phyloP scores from a whole-genome alignment of 2,329 filamentous ascomycete genomes.

The Aureobasidium mangrovei region DNA sequence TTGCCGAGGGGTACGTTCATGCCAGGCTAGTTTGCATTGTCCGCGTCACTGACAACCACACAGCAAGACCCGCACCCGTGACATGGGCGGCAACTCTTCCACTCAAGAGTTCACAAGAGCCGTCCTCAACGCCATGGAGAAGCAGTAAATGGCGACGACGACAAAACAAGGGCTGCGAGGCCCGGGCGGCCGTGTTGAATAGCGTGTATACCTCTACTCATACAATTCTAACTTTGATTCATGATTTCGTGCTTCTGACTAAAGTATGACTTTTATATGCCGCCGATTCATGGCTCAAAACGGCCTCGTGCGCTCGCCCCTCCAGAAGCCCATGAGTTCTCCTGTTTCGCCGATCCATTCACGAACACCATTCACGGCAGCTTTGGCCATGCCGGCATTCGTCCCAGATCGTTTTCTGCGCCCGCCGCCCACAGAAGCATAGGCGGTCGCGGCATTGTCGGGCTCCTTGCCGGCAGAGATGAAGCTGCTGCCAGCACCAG shows the following conservation, averaged over 20 bases:
- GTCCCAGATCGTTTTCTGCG: conserved; percentile 44
- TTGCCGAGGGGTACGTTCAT: conserved; percentile 72
- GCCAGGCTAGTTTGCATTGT: neutral
- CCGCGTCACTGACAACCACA: conserved; percentile 25
- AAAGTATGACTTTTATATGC: neutral
- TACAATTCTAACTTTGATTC: conserved; percentile 14
- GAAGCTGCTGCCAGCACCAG: conserved; percentile 46
- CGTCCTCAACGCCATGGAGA: conserved; percentile 90
- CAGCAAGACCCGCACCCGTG: conserved; percentile 79
- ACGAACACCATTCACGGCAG: conserved; percentile 50
- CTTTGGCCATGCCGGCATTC: conserved; percentile 46
- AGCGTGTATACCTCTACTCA: conserved; percentile 11
- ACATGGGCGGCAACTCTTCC: conserved; percentile 86
- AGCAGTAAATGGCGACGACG: conserved; percentile 15
- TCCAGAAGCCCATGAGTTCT: conserved; percentile 54
- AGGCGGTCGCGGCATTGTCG: conserved; percentile 34
- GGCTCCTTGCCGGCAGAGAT: conserved; percentile 36
- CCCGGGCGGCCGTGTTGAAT: conserved; percentile 10
- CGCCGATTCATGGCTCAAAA: neutral
- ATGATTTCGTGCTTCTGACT: conserved; percentile 2
- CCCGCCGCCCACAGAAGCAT: conserved; percentile 26
- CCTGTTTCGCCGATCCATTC: conserved; percentile 58
- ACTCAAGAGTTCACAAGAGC: conserved; percentile 94
- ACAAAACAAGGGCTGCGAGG: conserved; percentile 4
- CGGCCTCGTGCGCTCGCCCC: conserved; percentile 47